These are phyloP conservation scores for Talaromyces rugulosus DNA, from an alignment of 2,329 filamentous ascomycete species.

Conservation along the genomic window DNA sequence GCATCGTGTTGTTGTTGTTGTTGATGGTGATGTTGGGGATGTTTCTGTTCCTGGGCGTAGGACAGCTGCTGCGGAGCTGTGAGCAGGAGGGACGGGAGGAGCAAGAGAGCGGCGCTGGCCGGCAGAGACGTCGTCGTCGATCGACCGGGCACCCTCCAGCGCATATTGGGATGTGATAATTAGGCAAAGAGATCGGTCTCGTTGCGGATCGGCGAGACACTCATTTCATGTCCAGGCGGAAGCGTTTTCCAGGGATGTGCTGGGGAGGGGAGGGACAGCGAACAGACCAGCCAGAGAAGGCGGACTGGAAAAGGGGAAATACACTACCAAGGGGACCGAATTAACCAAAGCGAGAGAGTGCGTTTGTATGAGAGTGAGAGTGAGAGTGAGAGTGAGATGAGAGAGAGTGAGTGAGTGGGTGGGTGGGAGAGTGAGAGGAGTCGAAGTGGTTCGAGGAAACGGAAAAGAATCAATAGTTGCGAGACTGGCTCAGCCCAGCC, in stretches of 20 bases:
- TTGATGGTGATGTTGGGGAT: background rate
- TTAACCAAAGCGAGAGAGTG: too few species aligned
- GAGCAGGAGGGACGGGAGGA: slow-evolving; percentile 51
- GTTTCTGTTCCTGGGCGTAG: slow-evolving; percentile 16
- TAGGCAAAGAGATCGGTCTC: slow-evolving; percentile 13
- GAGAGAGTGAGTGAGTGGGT: too few species aligned
- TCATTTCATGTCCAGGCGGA: slow-evolving; percentile 10
- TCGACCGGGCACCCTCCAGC: slow-evolving; percentile 61
- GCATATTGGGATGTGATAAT: slow-evolving; percentile 44
- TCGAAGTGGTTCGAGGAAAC: too few species aligned
- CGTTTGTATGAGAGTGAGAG: background rate
- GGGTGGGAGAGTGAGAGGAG: background rate
- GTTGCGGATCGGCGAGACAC: slow-evolving; percentile 11
- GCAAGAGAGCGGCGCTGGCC: slow-evolving; percentile 56
- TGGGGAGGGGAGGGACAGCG: background rate
- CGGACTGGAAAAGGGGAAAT: background rate
- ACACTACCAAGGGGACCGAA: background rate
- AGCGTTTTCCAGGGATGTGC: background rate
- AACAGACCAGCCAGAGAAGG: background rate
- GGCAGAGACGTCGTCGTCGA: slow-evolving; percentile 43
- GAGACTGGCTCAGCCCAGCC: background rate
- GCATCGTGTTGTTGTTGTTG: slow-evolving; percentile 12
- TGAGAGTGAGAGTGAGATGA: background rate
- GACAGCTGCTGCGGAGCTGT: slow-evolving; percentile 63
- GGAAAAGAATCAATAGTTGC: background rate